Evolutionary conservation across 2,329 filamentous ascomycete species (phyloP), one percentile per base, ranked within the genome.

Genomic region (Colletotrichum lentis): DNA sequence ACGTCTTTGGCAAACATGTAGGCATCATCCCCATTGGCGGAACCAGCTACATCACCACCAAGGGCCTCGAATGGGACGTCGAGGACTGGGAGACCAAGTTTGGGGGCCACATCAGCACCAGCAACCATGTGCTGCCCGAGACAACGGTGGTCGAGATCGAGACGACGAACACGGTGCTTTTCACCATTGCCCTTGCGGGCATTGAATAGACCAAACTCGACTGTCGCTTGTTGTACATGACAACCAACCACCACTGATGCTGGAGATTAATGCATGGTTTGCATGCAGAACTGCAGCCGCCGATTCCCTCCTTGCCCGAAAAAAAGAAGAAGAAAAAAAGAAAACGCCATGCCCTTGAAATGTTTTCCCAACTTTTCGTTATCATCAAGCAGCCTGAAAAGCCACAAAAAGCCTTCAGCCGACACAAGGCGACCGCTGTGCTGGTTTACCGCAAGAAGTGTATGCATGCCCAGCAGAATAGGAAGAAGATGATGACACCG

Each of bases 1-100:
- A 81, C 57, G 78, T 86, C 2, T 92, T 97, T 73, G 92, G 86
- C 7, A 90, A 92, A 76, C 89, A 97, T 75, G 86, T 96, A 37
- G 96, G 96, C 11, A 92, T 99, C 70, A 83, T 99, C 46, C 96
- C 96, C 0, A 80, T 98, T 24, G 91, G 89, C 64, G 92, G 90
- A n/a, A 87, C 90, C 3, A 90, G 92, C 54, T 78, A 85, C n/a
- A 93, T 99, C 73, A 90, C 88, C 8, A 96, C 93, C 0, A 80
- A 83, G 16, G 96, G 96, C 0, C 82, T 98, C 22, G 90, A 97
- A 76, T 99, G 96, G 96, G 94, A 99, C 79, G 92, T 99, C 1
- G 76, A 84, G 67, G 83, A 93, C 69, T 97, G 95, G 94, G 80
- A 86, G 71, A 97, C 91, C 0, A 83, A 86, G 73, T 91, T 96